Conservation (phyloP, 805 yeast genomes). For the Ogataea pini region DNA sequence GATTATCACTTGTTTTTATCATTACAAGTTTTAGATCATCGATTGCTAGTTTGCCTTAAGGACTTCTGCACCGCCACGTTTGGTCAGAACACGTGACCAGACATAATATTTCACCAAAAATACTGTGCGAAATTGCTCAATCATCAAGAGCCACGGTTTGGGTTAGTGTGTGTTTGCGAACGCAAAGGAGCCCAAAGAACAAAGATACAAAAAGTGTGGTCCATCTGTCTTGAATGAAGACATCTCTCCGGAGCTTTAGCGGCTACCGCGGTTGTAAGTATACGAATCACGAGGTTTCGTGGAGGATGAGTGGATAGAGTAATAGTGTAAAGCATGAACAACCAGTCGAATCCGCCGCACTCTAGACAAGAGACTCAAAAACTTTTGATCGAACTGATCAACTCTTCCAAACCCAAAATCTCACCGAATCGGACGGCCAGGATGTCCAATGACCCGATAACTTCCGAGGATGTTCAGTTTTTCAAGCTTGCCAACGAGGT, state of each 20-base stretch:
- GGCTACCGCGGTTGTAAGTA: background rate
- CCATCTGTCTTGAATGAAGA: background rate
- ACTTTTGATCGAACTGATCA: slow-evolving; percentile 28
- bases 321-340: slow-evolving; percentile 7
- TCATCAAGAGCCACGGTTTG: slow-evolving; percentile 9
- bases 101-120: slow-evolving; percentile 11
- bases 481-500: slow-evolving; percentile 64
- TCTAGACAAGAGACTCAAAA: slow-evolving; percentile 23
- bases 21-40: no score
- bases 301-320: slow-evolving; percentile 1
- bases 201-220: background rate
- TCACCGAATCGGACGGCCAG: slow-evolving; percentile 23
- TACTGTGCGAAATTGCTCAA: slow-evolving; percentile 9
- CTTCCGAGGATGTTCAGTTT: slow-evolving; percentile 55
- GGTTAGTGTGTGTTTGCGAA: background rate
- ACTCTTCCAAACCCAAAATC: slow-evolving; percentile 32
- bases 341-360: slow-evolving; percentile 11
- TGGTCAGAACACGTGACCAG: slow-evolving; percentile 17
- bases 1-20: no score
- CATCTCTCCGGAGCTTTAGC: background rate
- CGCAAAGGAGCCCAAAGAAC: background rate
- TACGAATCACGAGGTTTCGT: no score
- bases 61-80: background rate
- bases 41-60: no score
- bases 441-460: slow-evolving; percentile 25